Conservation (phyloP, 805 yeast genomes). For the Maudiozyma bulderi region DNA sequence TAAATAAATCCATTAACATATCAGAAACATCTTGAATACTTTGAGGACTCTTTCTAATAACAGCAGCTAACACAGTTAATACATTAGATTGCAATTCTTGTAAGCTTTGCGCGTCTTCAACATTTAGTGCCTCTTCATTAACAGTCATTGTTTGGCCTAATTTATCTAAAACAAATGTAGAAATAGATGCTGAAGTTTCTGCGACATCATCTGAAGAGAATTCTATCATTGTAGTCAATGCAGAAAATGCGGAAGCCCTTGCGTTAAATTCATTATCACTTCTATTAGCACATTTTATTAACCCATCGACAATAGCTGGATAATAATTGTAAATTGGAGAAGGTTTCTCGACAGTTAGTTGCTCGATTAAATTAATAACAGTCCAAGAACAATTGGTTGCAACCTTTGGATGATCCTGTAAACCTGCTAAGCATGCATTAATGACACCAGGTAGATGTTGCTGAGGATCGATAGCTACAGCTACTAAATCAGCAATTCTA, state of each 20-base stretch:
- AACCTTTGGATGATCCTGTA: constrained; percentile 85
- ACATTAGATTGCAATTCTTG: constrained; percentile 84
- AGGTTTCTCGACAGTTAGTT: constrained; percentile 42
- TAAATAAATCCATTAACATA: constrained; percentile 71
- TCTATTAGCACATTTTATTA: constrained; percentile 60
- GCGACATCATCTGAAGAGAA: constrained; percentile 64
- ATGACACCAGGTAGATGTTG: constrained; percentile 61
- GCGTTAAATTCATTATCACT: constrained; percentile 77
- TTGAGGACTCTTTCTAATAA: constrained; percentile 69
- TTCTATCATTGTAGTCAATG: constrained; percentile 71
- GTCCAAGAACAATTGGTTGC: constrained; percentile 98
- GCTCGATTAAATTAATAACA: constrained; percentile 82
- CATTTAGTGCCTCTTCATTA: constrained; percentile 46
- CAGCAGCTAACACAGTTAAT: constrained; percentile 67
- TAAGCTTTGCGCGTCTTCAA: constrained; percentile 67
- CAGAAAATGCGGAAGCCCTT: constrained; percentile 95
- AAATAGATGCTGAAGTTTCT: constrained; percentile 59
- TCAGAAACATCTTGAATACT: constrained; percentile 66
- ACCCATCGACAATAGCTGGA: constrained; percentile 54
- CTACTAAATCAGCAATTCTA: constrained; percentile 80
- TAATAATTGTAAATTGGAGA: constrained; percentile 71
- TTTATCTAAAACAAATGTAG: constrained; percentile 62
- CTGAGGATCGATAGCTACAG: constrained; percentile 62
- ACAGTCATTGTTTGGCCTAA: constrained; percentile 59
- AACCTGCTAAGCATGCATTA: constrained; percentile 66